Conservation (phyloP, 352 stramenopile species). For the Globisporangium paroecandrum region DNA sequence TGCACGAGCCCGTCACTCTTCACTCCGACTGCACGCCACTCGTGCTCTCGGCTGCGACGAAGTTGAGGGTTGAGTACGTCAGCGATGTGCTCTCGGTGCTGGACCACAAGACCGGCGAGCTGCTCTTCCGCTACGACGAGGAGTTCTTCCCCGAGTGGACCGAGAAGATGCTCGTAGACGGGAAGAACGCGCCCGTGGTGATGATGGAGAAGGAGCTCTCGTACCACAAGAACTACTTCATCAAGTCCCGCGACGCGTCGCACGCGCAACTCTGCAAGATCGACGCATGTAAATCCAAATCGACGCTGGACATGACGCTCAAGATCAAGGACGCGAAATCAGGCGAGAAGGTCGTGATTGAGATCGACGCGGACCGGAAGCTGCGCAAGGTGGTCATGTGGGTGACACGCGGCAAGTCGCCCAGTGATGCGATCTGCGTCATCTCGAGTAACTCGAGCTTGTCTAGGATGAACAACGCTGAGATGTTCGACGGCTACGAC, state of each 20-base stretch:
- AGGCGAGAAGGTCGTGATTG: not conserved
- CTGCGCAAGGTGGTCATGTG: not conserved
- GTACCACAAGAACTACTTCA: not conserved
- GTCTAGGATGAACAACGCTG: not conserved
- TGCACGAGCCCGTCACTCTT: not conserved
- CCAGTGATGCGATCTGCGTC: not conserved
- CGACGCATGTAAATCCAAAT: not conserved
- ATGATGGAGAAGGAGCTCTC: not conserved
- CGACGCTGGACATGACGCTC: not conserved
- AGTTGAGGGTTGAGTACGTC: not conserved
- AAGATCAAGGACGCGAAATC: not conserved
- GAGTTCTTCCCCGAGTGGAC: not conserved
- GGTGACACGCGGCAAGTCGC: not conserved
- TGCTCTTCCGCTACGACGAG: slow-evolving; percentile 1
- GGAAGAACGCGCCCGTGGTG: not conserved
- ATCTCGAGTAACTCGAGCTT: not conserved
- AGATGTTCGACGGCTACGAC: not conserved
- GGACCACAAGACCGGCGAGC: not conserved
- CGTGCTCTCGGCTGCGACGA: not conserved
- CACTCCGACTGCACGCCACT: not conserved
- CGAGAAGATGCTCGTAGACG: slow-evolving; percentile 3
- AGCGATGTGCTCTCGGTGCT: not conserved
- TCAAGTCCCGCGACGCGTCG: not conserved
- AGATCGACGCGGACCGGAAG: not conserved
- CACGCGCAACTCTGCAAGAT: not conserved